A percentile compares a stretch with the other conserved stretches of the same genome.
phyloP scores from a whole-genome alignment of 2,329 filamentous ascomycete species.

The Talaromyces sp. region DNA sequence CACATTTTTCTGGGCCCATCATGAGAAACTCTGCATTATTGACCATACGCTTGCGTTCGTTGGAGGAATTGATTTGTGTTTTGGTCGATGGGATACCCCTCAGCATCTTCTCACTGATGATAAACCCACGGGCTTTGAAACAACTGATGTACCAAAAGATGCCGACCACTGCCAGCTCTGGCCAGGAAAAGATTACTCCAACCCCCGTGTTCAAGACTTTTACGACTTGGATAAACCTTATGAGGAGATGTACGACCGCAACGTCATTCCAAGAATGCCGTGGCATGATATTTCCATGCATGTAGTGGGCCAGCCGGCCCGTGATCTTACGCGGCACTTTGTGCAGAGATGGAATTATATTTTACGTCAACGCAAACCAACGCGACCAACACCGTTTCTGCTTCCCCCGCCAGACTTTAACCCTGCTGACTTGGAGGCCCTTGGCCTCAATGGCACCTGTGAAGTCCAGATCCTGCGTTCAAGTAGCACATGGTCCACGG shows the following conservation, averaged over 20 bases:
- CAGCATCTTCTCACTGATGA: slow-evolving; percentile 88
- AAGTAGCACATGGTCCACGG: slow-evolving; percentile 84
- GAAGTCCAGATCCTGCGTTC: slow-evolving; percentile 95
- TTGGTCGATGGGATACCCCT: slow-evolving; percentile 94
- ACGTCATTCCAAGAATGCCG: slow-evolving; percentile 84
- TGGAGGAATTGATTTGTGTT: slow-evolving; percentile 92
- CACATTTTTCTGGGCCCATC: slow-evolving; percentile 98
- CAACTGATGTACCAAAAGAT: slow-evolving; percentile 70
- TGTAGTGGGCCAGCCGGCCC: slow-evolving; percentile 88
- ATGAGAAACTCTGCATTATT: slow-evolving; percentile 96
- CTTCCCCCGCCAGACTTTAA: slow-evolving; percentile 91
- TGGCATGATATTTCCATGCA: slow-evolving; percentile 99
- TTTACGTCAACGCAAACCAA: slow-evolving; percentile 84
- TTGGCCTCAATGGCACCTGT: slow-evolving; percentile 88
- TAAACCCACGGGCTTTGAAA: slow-evolving; percentile 90
- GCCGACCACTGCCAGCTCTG: slow-evolving; percentile 90
- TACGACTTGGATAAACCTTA: slow-evolving; percentile 90
- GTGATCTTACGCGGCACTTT: slow-evolving; percentile 91
- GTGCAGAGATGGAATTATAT: slow-evolving; percentile 98
- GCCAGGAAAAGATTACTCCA: slow-evolving; percentile 97
- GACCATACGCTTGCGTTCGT: slow-evolving; percentile 95
- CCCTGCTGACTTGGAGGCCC: slow-evolving; percentile 73
- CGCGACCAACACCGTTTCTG: slow-evolving; percentile 85
- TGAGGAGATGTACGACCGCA: slow-evolving; percentile 97
- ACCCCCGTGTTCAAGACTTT: slow-evolving; percentile 92